Evolutionary conservation across 2,329 filamentous ascomycete species (phyloP), one percentile per base, ranked within the genome.

Genomic region (Colletotrichum echinochloae): DNA sequence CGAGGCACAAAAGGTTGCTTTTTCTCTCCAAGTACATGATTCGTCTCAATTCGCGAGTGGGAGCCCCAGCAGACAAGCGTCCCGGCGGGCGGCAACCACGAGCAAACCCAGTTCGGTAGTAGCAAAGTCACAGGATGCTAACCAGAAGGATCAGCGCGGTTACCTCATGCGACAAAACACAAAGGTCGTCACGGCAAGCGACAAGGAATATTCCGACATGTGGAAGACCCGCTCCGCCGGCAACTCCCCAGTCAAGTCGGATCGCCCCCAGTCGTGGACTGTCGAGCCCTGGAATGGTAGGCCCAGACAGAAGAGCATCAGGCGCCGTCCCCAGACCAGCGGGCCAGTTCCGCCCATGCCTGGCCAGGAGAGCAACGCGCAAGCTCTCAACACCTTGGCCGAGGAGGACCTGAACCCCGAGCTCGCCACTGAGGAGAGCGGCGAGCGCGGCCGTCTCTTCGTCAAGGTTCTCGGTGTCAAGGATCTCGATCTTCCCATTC

Each of bases 391-490:
- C 62, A 87, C 90, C 7, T 87, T 94, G 23, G 84, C 88, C 4
- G 94, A 97, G 77, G 90, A 92, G 71, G 92, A 94, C 59, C 79
- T 85, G 26, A 81, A 83, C 33, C 83, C 85, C 5, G 87, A 92
- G 67, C 79, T 84, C 51, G 82, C 85, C 6, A 88, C 88, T 12
- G 92, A 94, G 65, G 95, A 98, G 69, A 94, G 90, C 63, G 91
- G 91, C 69, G 96, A 99, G 81, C 87, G 96, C 75, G 96, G 96
- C 12, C 88, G 96, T 71, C 87, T 99, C 1, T 99, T 99, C 76
- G 95, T 99, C 74, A 99, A 99, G 84, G 96, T 99, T n/a, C 92
- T 98, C 80, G 95, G 95, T 54, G 94, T 98, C 73, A 98, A 98
- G 80, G 95, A 98, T 76, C 87, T 99, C 46, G 95, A 98, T 77